Evolutionary conservation across 2,329 filamentous ascomycete genomes (phyloP), one percentile per base, ranked within the genome.

Genomic region (Eutypella sp.): DNA sequence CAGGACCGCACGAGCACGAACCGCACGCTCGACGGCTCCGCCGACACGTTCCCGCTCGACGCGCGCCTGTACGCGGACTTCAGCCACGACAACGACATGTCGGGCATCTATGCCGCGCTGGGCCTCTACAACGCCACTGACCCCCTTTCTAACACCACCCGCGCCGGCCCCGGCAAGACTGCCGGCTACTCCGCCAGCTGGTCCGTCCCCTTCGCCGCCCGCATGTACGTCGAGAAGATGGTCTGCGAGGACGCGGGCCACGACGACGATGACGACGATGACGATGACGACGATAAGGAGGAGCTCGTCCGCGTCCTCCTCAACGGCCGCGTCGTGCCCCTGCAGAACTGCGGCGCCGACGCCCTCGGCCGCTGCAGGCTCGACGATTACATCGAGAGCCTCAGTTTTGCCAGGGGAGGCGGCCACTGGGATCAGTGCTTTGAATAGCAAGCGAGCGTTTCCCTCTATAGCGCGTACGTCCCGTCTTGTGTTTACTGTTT

Each of bases 151-250:
- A 75, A 73, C 20, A 70, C 69, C 3, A 71, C 70, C 6, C 64
- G 80, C 22, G 62, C 75, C 33, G 69, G 75, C 37, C 72, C 78
- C 0, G 55, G 66, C 5, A 64, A 81, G 46, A 76, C 78, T 1
- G 73, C 78, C 29, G 88, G 89, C 3, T 96, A 82, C 63, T 84
- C 85, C 10, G 81, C 88, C 1, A 77, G 84, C 13, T 92, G 87
- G 84, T 79, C 81, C 0, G 89, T 95, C 16, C 87, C 91, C 0
- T 96, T 96, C 66, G 87, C 78, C 0, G 84, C 81, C 16, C 75
- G 90, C 44, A 78, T 89, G 65, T 95, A 95, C 63, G 80, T 96
- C 29, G 91, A 96, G 74, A 93, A 92, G 74, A 83, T 96, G 79
- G 67, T 66, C 34, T 96, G 91, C 63, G n/a, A n/a, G n/a, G n/a